Base-by-base conservation (phyloP, 179 eudicot genomes). In the Corrigiola litoralis region DNA sequence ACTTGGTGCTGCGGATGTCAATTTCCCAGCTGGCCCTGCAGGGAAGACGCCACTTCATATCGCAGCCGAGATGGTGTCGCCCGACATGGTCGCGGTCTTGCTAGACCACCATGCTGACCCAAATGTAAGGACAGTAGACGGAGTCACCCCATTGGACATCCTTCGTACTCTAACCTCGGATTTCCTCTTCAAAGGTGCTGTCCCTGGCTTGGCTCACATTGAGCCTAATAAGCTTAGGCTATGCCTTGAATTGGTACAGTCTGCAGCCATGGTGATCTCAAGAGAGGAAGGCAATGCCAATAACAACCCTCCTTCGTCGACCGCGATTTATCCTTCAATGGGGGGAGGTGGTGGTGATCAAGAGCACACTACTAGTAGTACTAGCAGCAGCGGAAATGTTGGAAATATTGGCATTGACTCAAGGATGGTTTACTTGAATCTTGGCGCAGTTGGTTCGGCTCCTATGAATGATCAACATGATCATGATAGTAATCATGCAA, bases 41-140 rank as follows among this genome's bases (percentile, higher is more conserved):
- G 97, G 97, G 7, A 92, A 90, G 59, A 85, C 90, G 1, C 95
- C 98, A 1, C 85, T 92, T 1, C 98, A 92, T 53, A 27, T 86
- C 16, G 98, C 97, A 0, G 88, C 98, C 0, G 98, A 92, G 74
- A 90, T 92, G 98, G 98, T 92, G 31, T 90, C 95, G 1, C 95
- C 98, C 0, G 98, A 92, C 66, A 87, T 92, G 98, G 98, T 92
- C 29, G 92, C 98, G 1, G 98, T 92, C 0, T 65, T 92, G 0
- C 79, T 92, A 0, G 98, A 92, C 79, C 98, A 92, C 81, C 98
- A 92, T 23, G 98, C 98, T 0, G 95, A 92, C 67, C 98, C 98
- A 0, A 90, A 84, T 38, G 97, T 86, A 11, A 65, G 94, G 20
- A 92, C 98, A 1, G 78, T 92, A 0, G 98, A 90, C 1, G 95